Base-by-base conservation (phyloP, 306 rosid species). In the Vachellia pachyceras region DNA sequence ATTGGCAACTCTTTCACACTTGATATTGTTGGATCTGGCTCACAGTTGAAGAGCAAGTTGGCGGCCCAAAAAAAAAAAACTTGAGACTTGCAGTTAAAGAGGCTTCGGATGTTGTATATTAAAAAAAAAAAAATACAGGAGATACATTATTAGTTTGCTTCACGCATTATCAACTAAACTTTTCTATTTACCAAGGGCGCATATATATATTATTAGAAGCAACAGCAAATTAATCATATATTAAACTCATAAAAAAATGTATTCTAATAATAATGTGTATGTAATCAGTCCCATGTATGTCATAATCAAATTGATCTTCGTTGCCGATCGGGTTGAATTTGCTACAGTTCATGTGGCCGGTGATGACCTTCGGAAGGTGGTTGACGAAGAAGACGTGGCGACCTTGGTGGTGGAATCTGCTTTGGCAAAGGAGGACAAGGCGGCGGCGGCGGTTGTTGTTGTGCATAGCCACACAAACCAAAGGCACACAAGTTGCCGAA, bases 401-500 rank as follows among this genome's bases (percentile, higher is more conserved):
- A 33, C 61, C 25, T 15, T 12, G 7, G 18, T 0, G 39, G 67
- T 0, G 2, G 37, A 6, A 3, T 10, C 66, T 58, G 66, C 66
- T 58, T 33, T 7, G 42, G 9, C 18, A 15, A 5, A 54, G 60
- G 60, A 17, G 60, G 23, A 54, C 60, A 54, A 40, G 44, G 44
- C 44, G 39, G 39, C 2, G 69, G 61, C 7, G 79, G 66, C 6
- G 68, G 79, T 7, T 79, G 42, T 0, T 77, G 55, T 3, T 82
- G 46, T 1, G 83, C 91, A 76, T 91, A 93, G 0, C 94, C 96
- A 76, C 97, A 92, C 85, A 91, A 75, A 15, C 98, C 98, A 70
- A 52, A 94, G 3, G 71, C 25, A 64, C 98, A 94, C 0, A 44
- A 77, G 15, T 42, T 63, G 1, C 85, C 86, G 39, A 36, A 22